Conservation (phyloP, 192 early-diverging fungal species). For the Mortierella hygrophila region DNA sequence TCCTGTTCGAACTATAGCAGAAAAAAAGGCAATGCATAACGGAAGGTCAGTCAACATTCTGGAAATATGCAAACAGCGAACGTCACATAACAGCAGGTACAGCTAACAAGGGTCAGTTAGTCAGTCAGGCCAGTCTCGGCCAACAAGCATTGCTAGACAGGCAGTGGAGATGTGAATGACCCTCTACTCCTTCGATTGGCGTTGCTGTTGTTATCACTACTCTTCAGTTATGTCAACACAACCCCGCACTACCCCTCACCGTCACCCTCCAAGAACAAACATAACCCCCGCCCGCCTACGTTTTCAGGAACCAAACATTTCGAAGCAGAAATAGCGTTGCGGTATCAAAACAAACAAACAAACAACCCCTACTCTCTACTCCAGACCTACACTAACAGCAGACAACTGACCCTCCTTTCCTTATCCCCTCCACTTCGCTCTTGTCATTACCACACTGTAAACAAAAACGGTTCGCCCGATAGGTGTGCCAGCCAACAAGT, state of each 20-base stretch:
- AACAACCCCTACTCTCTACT: not conserved
- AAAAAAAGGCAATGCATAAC: not conserved
- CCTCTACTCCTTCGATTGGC: not conserved
- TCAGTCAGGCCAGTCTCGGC: not conserved
- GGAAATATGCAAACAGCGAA: not conserved
- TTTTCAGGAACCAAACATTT: not conserved
- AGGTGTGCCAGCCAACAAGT: not conserved
- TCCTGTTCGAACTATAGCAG: conserved; percentile 23
- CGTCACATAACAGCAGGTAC: not conserved
- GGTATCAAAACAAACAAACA: not conserved
- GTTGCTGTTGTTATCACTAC: not conserved
- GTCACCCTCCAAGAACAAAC: not conserved
- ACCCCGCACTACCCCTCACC: not conserved
- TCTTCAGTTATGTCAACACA: no score
- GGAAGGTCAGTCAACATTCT: not conserved
- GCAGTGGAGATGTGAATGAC: not conserved
- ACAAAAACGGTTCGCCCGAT: not conserved
- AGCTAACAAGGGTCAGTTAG: not conserved
- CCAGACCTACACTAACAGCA: not conserved
- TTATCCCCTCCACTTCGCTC: not conserved
- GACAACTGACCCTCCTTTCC: not conserved
- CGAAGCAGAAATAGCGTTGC: not conserved
- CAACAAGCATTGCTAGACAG: not conserved
- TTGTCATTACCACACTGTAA: not conserved
- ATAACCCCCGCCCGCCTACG: not conserved